Base-by-base conservation (phyloP, 2,329 filamentous ascomycete genomes). In the Tolypocladium amazonense region DNA sequence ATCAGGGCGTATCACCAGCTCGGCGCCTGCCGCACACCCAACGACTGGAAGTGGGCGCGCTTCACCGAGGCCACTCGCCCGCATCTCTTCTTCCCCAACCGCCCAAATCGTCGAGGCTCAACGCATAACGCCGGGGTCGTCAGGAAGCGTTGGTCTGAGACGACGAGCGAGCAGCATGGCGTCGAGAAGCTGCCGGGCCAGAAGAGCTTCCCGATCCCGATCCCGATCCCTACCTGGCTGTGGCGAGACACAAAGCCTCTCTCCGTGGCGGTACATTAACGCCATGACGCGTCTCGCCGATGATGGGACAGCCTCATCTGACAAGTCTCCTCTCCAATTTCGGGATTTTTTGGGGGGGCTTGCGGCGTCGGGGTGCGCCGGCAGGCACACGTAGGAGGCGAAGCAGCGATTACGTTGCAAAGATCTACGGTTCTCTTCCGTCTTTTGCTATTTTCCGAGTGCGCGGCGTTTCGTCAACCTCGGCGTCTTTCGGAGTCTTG, bases 41-140 rank as follows among this genome's bases (percentile, higher is more conserved):
- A 63, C 23, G 65, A 66, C 56, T 67, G 65, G 65, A 67, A 66
- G 58, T 67, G 65, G 65, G 64, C 65, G n/a, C 60, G 65, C n/a
- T 67, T 67, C 61, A 64, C 64, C 41, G 65, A 67, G 59, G 53
- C 59, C 37, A 47, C 43, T 56, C 61, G 63, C 9, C 61, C 62
- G 12, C 63, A 65, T 27, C 61, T 66, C 33, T 65, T 65, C 59
- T 63, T 64, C 43, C 65, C 65, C 39, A 64, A 64, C 53, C 60
- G 64, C 20, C 65, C 65, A 12, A 67, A 67, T 57, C 62, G 65
- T 45, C 62, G 65, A 15, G 62, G 64, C 45, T 65, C 63, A 23
- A 14, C 43, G 6, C 61, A 64, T 59, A 23, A 45, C 11, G 58
- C 64, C 4, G 64, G 65, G 37, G 47, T 56, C n/a, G 59, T 67